phyloP scores from a whole-genome alignment of 176 grass and related monocot genomes.

The Rhynchospora tenuis region DNA sequence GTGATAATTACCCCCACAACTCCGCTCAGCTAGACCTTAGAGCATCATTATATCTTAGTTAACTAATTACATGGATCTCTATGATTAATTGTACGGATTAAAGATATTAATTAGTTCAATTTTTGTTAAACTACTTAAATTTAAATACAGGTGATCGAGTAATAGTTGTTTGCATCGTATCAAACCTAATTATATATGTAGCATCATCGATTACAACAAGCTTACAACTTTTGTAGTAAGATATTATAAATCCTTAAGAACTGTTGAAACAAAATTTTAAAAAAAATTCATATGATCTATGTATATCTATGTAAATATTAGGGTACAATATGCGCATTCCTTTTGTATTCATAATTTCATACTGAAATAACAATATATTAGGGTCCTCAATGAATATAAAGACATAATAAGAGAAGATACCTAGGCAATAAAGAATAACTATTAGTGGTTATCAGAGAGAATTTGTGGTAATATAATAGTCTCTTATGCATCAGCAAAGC shows the following conservation, averaged over 20 bases:
- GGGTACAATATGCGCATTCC: too few species aligned
- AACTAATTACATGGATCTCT: not conserved
- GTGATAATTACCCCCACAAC: conserved; percentile 20
- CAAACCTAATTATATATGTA: not conserved
- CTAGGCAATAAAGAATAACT: not conserved
- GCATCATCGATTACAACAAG: not conserved
- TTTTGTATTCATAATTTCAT: not conserved
- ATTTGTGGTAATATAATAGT: conserved; percentile 18
- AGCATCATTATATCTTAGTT: conserved; percentile 15
- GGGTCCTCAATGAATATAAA: not conserved
- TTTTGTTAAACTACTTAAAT: not conserved
- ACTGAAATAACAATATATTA: not conserved
- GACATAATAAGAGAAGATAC: not conserved
- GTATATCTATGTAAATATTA: too few species aligned
- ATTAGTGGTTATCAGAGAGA: conserved; percentile 19
- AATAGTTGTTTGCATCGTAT: too few species aligned
- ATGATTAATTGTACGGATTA: not conserved
- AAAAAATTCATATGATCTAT: not conserved
- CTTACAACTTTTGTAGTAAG: not conserved
- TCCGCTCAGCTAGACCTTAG: conserved; percentile 5
- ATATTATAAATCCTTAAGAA: not conserved
- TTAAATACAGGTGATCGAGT: too few species aligned
- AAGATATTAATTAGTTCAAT: not conserved
- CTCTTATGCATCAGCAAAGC: conserved; percentile 18
- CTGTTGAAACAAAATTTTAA: not conserved